Evolutionary conservation across 306 rosid genomes (phyloP).

Genomic region (Herpetospermum pedunculosum): DNA sequence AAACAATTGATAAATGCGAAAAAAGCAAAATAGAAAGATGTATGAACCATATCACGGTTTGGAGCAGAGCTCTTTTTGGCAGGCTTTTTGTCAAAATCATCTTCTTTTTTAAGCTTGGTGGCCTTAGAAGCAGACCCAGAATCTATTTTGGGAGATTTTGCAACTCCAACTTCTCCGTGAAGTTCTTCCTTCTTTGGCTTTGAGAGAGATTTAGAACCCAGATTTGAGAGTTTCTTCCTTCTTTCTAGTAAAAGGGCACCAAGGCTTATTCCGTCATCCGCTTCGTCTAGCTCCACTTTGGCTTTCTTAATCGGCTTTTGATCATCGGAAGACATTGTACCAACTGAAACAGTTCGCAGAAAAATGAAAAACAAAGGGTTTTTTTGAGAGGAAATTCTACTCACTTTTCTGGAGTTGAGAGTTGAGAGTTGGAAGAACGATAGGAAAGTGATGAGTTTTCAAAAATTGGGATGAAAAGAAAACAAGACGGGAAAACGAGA

Average conservation of each 20-base stretch:
- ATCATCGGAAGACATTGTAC: conserved; percentile 48
- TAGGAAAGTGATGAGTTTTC: not conserved
- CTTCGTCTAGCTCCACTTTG: conserved; percentile 13
- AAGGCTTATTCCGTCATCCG: conserved; percentile 18
- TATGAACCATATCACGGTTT: conserved; percentile 4
- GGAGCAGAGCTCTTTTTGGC: conserved; percentile 9
- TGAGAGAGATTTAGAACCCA: conserved; percentile 19
- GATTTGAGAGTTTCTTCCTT: conserved; percentile 24
- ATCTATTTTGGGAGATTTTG: not conserved
- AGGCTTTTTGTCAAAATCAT: conserved; percentile 12
- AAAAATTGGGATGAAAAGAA: not conserved
- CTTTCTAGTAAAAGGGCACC: conserved; percentile 9
- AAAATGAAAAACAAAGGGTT: not conserved
- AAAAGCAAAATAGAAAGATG: not conserved
- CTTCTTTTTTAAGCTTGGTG: conserved; percentile 41
- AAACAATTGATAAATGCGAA: not conserved
- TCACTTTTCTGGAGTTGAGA: not conserved
- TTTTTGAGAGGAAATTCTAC: not conserved
- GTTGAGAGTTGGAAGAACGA: not conserved
- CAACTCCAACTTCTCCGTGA: conserved; percentile 4
- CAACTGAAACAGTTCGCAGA: not conserved
- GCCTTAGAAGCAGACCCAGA: conserved; percentile 12
- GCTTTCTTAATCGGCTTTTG: conserved; percentile 25
- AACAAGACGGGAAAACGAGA: not conserved
- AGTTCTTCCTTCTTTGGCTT: conserved; percentile 37